These are phyloP conservation scores for Lactarius evosmus DNA, from an alignment of 768 basidiomycete genomes.

Conservation along the genomic window DNA sequence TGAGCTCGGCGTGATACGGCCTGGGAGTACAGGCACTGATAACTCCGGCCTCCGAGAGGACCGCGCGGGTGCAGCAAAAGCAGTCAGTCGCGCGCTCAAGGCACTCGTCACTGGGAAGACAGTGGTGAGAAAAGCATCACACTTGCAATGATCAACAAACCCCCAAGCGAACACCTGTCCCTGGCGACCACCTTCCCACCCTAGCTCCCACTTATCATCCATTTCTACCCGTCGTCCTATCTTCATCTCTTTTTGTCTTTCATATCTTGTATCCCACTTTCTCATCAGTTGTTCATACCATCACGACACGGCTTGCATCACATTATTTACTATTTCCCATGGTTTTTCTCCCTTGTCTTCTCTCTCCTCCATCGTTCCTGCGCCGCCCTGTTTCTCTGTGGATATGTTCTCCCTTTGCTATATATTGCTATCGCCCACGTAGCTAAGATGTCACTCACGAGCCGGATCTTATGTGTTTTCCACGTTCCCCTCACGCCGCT, in stretches of 20 bases:
- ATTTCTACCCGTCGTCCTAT: background rate
- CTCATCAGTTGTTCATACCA: slow-evolving; percentile 17
- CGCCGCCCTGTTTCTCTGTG: background rate
- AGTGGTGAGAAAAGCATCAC: slow-evolving; percentile 49
- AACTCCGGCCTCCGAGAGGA: slow-evolving; percentile 7
- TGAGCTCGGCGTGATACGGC: slow-evolving; percentile 56
- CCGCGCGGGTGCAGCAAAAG: slow-evolving; percentile 46
- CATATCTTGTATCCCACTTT: slow-evolving; percentile 1
- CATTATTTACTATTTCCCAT: slow-evolving; percentile 3
- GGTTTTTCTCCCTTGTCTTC: background rate
- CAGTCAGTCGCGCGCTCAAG: slow-evolving; percentile 70
- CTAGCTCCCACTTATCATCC: background rate
- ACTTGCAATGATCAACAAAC: slow-evolving; percentile 30
- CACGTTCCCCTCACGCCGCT: slow-evolving; percentile 6
- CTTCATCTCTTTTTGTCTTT: background rate
- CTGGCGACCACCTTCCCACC: no score
- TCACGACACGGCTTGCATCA: slow-evolving; percentile 14
- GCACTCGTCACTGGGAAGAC: slow-evolving; percentile 69
- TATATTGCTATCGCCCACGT: slow-evolving; percentile 14
- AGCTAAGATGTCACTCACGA: slow-evolving; percentile 16
- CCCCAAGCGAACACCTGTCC: no score
- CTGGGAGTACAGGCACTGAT: background rate
- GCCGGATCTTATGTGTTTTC: slow-evolving; percentile 1
- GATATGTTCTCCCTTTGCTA: slow-evolving; percentile 6
- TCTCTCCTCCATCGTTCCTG: background rate